Conservation (phyloP, 139 green algal genomes). For the Chlamydomonas urium region DNA sequence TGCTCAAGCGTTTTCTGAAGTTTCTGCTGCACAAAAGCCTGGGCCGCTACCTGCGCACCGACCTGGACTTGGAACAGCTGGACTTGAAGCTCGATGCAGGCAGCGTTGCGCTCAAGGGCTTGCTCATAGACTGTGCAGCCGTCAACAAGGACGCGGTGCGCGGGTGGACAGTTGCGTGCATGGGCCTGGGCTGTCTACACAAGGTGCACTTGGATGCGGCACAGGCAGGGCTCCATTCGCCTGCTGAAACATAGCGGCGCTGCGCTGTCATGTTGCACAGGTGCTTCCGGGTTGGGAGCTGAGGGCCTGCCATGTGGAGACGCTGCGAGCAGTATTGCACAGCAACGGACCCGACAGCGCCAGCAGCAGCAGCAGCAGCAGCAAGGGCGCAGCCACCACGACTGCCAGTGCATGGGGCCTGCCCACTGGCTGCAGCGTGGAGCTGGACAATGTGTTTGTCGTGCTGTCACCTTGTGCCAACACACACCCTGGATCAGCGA, state of each 20-base stretch:
- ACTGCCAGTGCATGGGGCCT: background rate
- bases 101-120: conserved; percentile 57
- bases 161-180: background rate
- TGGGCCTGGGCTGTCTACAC: background rate
- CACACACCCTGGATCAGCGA: background rate
- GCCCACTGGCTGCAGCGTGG: conserved; percentile 9
- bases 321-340: background rate
- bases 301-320: conserved; percentile 7
- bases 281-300: background rate
- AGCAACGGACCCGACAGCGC: conserved; percentile 1
- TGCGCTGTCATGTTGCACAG: conserved; percentile 4
- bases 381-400: too few relatives aligned
- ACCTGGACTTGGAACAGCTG: conserved; percentile 71
- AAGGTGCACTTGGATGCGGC: too few relatives aligned
- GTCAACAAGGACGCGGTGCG: conserved; percentile 65
- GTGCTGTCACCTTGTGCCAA: background rate
- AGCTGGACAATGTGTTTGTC: background rate
- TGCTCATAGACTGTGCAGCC: conserved; percentile 62
- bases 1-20: conserved; percentile 66
- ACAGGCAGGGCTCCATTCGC: too few relatives aligned
- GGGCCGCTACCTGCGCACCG: conserved; percentile 43
- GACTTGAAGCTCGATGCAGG: conserved; percentile 58
- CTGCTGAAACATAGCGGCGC: too few relatives aligned
- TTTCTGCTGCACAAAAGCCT: conserved; percentile 65
- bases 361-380: conserved; percentile 16